phyloP scores from a whole-genome alignment of 2,329 filamentous ascomycete genomes.

The Cercospora zeae-maydis region DNA sequence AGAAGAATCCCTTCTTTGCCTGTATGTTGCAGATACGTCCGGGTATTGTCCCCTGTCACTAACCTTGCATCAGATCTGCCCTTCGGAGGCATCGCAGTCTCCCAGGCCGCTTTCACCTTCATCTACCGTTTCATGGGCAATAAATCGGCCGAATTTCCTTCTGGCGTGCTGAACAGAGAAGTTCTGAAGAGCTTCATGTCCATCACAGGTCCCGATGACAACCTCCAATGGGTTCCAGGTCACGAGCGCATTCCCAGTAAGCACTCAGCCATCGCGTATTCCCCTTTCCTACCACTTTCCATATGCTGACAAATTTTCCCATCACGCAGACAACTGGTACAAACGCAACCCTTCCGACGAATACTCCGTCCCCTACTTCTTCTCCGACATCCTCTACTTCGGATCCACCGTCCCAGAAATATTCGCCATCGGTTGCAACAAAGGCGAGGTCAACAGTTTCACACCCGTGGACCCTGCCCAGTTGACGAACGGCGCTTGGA shows the following conservation, averaged over 20 bases:
- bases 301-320: slow-evolving; percentile 27
- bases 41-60: not conserved
- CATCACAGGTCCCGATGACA: slow-evolving; percentile 36
- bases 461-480: slow-evolving; percentile 33
- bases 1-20: slow-evolving; percentile 35
- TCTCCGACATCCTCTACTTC: slow-evolving; percentile 32
- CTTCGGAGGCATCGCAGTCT: slow-evolving; percentile 32
- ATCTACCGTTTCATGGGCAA: slow-evolving; percentile 42
- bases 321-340: slow-evolving; percentile 39
- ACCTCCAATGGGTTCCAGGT: slow-evolving; percentile 34
- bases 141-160: slow-evolving; percentile 39
- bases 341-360: slow-evolving; percentile 31
- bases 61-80: slow-evolving; percentile 17
- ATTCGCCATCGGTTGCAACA: slow-evolving; percentile 37
- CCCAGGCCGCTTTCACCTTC: slow-evolving; percentile 34
- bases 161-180: slow-evolving; percentile 37
- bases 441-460: slow-evolving; percentile 36
- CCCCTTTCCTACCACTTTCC: slow-evolving; percentile 19
- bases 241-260: slow-evolving; percentile 42
- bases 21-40: slow-evolving; percentile 13
- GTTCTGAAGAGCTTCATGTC: slow-evolving; percentile 42
- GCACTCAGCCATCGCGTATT: slow-evolving; percentile 29
- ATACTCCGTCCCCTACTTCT: slow-evolving; percentile 33
- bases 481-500: slow-evolving; percentile 44
- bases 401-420: slow-evolving; percentile 31